Base-by-base conservation (phyloP, 164 flowering plant genomes). In the Cinnamomum micranthum region DNA sequence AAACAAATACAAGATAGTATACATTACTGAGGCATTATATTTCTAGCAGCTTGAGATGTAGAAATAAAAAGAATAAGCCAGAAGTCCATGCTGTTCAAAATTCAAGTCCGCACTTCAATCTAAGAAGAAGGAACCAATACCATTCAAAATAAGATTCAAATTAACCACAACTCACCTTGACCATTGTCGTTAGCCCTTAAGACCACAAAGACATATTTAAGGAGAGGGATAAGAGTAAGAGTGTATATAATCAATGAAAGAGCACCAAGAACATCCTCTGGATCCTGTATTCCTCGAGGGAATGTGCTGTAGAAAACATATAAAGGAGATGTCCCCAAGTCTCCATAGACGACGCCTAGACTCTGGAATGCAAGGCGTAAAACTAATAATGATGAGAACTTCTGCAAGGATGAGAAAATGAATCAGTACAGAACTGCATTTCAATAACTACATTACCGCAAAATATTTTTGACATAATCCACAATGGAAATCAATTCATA, bases 291-390 rank as follows among this genome's bases (percentile, higher is more conserved):
- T 75, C 89, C 92, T 50, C 69, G 75, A 20, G 99, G 91, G 80
- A 95, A 93, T 67, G 98, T 93, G 76, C 90, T 93, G 87, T 92
- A 88, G 85, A 95, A 93, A 41, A 93, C 98, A 84, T 93, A 95
- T 71, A 95, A 80, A 3, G 99, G 99, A 75, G 99, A 95, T 50
- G 98, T 95, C 41, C 99, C 98, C 88, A 95, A 85, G 84, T 95
- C 98, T 31, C 99, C 99, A 82, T 92, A 95, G 22, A 95, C 99
- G 52, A 95, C 94, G 70, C 97, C 99, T 74, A 95, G 93, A 80
- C 97, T 95, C 76, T 93, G 98, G 76, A 86, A 95, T 52, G 98
- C 91, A 70, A 95, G 88, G 76, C 94, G 86, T 73, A 91, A 75
- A 63, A 95, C 89, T 84, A 95, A 81, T 68, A 93, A 15, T 3